These are phyloP conservation scores for Aspergillus sojae DNA, from an alignment of 2,329 filamentous ascomycete species.

Conservation along the genomic window DNA sequence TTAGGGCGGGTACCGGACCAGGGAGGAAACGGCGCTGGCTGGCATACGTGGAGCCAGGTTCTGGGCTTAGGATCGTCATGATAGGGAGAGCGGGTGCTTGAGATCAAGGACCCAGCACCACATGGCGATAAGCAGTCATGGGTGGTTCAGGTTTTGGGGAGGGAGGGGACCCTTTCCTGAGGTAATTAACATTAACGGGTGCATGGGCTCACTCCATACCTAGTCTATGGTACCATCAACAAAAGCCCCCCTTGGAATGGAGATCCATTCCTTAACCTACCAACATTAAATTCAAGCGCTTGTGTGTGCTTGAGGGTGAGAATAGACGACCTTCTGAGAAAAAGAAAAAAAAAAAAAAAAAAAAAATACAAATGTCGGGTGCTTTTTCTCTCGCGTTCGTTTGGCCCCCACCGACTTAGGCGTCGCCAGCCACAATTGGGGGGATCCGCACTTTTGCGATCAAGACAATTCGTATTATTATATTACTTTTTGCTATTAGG, in stretches of 20 bases:
- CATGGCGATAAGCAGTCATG: slow-evolving; percentile 26
- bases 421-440: slow-evolving; percentile 19
- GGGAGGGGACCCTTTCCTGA: neutral
- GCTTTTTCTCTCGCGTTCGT: slow-evolving; percentile 3
- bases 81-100: slow-evolving; percentile 15
- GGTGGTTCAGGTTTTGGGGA: slow-evolving; percentile 10
- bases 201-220: neutral
- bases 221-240: neutral
- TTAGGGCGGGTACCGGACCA: slow-evolving; percentile 10
- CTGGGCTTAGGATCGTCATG: slow-evolving; percentile 20
- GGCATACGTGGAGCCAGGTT: slow-evolving; percentile 21
- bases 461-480: slow-evolving; percentile 5
- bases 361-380: neutral
- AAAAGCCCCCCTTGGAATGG: neutral
- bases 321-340: neutral
- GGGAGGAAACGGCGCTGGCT: slow-evolving; percentile 11
- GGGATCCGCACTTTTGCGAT: slow-evolving; percentile 15
- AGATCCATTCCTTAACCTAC: neutral
- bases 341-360: neutral
- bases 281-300: neutral
- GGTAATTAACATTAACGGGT: neutral
- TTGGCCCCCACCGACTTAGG: slow-evolving; percentile 21
- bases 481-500: slow-evolving; percentile 7
- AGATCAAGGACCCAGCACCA: slow-evolving; percentile 24
- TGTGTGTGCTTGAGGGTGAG: neutral